Base-by-base conservation (phyloP, 345 rosid species). In the Gossypium herbaceum region DNA sequence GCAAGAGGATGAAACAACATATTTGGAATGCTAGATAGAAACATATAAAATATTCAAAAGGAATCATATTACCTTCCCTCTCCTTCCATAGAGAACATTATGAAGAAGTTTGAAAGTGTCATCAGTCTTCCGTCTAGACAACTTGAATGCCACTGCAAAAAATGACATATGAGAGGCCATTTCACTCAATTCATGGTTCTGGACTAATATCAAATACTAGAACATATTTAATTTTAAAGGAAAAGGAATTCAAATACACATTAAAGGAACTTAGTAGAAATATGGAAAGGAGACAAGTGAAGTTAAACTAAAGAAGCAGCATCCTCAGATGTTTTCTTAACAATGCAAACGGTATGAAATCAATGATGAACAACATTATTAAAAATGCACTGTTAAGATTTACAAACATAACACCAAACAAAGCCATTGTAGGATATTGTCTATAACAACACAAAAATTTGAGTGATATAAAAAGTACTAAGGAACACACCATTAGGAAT, bases 401-500 rank as follows among this genome's bases (percentile, higher is more conserved):
- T 70, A 52, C 48, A 70, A 29, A 43, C 12, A 70, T 20, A 70
- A 5, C 27, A 70, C 17, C 60, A 17, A 27, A 27, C 45, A 51
- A 51, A 16, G 9, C 60, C 25, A 51, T 9, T 68, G 41, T 16
- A 25, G 44, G 22, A 15, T 47, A 22, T 29, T 52, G 47, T 70
- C 60, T 29, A 7, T 6, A 17, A 8, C 2, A n/a, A n/a, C 7
- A 24, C 15, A 70, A 15, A 20, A 39, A 56, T 39, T 56, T 41
- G 11, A 39, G 39, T 20, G 39, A 56, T 50, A n/a, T 29, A 62
- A 41, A 65, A 61, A 29, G 55, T 45, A 41, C 62, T 6, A 47
- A 19, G 60, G 59, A 74, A 56, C 86, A 79, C 86, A 94, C 97
- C 97, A 74, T 88, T 94, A 57, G 98, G 98, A 72, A 94, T 94